Base-by-base conservation (phyloP, 2,329 filamentous ascomycete genomes). In the Ophidiomyces ophidiicola region DNA sequence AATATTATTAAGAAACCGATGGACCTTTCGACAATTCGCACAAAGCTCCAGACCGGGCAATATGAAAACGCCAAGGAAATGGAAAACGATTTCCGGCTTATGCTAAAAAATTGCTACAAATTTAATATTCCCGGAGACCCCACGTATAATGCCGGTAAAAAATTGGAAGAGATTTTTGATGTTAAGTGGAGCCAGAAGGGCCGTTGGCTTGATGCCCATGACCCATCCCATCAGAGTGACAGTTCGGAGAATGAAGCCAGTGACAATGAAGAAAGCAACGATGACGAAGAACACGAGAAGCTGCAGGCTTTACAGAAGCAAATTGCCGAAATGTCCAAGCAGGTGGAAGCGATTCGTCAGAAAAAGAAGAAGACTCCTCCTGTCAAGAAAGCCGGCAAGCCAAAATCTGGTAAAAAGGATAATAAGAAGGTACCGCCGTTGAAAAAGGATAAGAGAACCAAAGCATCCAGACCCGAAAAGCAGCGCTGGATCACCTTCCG, bases 1-100 rank as follows among this genome's bases (percentile, higher is more conserved):
- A 85, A 81, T 53, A 69, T 96, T 45, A 86, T 98, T 64, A 96
- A 94, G 68, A 85, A 87, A 57, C 90, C 90, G 0, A 98, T 96
- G 88, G 88, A 98, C 58, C 69, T 94, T 35, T 70, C 72, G 11
- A 94, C 84, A n/a, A 81, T 94, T 54, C 69, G 74, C 24, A 70
- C 71, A 29, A 92, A 92, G 61, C 69, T 94, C 28, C 76, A 80
- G 49, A 69, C 69, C 8, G 85, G 86, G 18, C 75, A 85, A 41
- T 96, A 96, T 54, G 72, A 76, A 48, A 84, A 72, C 41, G 71
- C 83, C 1, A 86, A 85, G 58, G 87, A 94, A 32, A 85, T 96
- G 50, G 82, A 93, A 53, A 72, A 72, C 43, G 87, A 93, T 53
- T 74, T 94, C 39, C 73, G 77, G 34, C 72, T 86, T 41, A 87